phyloP scores from a whole-genome alignment of 2,329 filamentous ascomycete genomes.

The Tricladium varicosporioides region DNA sequence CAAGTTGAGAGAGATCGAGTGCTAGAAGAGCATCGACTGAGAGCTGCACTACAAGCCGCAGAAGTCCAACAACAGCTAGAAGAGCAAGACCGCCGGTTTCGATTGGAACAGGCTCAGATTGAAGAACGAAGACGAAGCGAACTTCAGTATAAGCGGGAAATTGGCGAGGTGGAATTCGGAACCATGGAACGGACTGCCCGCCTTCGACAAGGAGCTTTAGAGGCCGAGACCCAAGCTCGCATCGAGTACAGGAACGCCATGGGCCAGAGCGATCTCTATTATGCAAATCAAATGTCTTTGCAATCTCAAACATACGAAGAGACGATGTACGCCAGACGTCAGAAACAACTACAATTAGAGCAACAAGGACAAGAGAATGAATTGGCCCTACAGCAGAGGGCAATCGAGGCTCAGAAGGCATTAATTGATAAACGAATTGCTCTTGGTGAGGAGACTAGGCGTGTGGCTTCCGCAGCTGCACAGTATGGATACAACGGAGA shows the following conservation, averaged over 20 bases:
- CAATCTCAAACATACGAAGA: background rate
- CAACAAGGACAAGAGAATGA: background rate
- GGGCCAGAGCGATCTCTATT: background rate
- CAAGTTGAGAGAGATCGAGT: constrained; percentile 8
- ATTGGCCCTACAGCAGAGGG: background rate
- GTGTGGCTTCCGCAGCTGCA: background rate
- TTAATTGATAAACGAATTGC: background rate
- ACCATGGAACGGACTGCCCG: background rate
- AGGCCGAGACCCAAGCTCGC: background rate
- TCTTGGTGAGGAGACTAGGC: background rate
- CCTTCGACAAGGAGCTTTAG: background rate
- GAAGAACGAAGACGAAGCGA: background rate
- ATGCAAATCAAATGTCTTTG: background rate
- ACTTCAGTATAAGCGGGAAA: background rate
- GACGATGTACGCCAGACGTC: background rate
- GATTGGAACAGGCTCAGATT: background rate
- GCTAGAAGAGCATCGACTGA: constrained; percentile 12
- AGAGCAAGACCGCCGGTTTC: background rate
- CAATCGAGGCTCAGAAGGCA: background rate
- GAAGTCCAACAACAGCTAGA: constrained; percentile 1
- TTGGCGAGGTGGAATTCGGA: background rate
- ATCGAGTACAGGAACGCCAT: background rate
- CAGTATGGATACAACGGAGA: background rate
- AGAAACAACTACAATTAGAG: background rate
- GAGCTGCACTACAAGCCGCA: background rate